Evolutionary conservation across 345 rosid genomes (phyloP).

Genomic region (Salix suchowensis): DNA sequence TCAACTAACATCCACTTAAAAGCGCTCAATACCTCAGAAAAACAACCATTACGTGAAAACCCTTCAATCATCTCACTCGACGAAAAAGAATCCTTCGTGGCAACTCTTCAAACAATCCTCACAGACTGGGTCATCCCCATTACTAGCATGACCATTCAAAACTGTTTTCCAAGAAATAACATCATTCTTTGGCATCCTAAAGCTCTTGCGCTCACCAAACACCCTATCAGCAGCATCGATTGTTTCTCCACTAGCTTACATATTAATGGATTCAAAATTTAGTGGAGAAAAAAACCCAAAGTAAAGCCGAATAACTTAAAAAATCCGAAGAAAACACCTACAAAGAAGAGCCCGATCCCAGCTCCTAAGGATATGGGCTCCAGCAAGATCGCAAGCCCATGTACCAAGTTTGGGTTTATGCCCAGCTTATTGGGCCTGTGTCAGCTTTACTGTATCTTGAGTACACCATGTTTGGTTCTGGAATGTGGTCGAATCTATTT

Average conservation of each 20-base stretch:
- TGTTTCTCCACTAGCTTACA: slow-evolving; percentile 50
- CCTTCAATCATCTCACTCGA: slow-evolving; percentile 80
- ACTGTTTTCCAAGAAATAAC: slow-evolving; percentile 86
- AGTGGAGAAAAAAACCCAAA: too few species aligned
- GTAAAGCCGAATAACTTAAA: too few species aligned
- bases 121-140: slow-evolving; percentile 49
- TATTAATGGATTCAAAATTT: background rate
- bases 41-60: slow-evolving; percentile 38
- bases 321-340: too few species aligned
- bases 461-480: too few species aligned
- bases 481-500: too few species aligned
- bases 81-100: slow-evolving; percentile 59
- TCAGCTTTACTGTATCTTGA: too few species aligned
- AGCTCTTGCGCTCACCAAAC: slow-evolving; percentile 64
- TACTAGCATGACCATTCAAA: slow-evolving; percentile 55
- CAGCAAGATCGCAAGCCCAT: too few species aligned
- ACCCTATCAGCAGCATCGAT: slow-evolving; percentile 49
- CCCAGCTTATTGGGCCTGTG: too few species aligned
- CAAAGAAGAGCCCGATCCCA: too few species aligned
- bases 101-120: slow-evolving; percentile 64
- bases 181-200: slow-evolving; percentile 61
- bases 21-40: slow-evolving; percentile 44
- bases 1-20: slow-evolving; percentile 62
- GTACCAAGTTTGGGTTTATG: too few species aligned
- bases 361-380: too few species aligned